Base-by-base conservation (phyloP, 2,329 filamentous ascomycete genomes). In the Pseudonectria foliicola region DNA sequence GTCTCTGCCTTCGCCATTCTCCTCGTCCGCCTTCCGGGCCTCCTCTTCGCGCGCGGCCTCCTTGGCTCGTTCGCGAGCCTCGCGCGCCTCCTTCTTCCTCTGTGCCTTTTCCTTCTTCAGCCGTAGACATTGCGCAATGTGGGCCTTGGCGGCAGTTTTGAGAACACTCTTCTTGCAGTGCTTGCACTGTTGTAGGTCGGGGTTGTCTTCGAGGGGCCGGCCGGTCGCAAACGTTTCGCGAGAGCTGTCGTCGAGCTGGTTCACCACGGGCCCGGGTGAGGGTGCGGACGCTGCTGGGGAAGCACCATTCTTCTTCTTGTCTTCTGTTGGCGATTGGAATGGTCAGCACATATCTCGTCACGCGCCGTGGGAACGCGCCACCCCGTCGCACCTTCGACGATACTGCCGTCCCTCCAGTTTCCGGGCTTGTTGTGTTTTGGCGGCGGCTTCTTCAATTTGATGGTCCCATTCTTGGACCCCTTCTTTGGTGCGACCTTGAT, bases 121-220 rank as follows among this genome's bases (percentile, higher is more conserved):
- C 48, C 81, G 82, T 38, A 95, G 66, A 52, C 90, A 98, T 29
- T 82, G 77, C 25, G 82, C 80, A 40, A 95, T 86, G 54, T 98
- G 90, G 13, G 77, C 75, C 39, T 82, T 81, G 2, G 85, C 83
- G 1, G 78, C 80, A 23, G 77, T 77, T 50, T 82, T 84, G 11
- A 92, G 69, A 10, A 95, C 76, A 33, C 84, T 84, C 52, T 93
- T 89, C 63, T 92, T 95, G 66, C 90, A 98, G 58, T 93, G 87
- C 58, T 92, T 95, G 72, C 90, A 98, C 47, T 83, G 73, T 33
- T 92, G 80, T 8, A 86, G 73, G 44, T 94, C 86, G 10, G 84
- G 75, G 37, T 70, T 71, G 53, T 95, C 89, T 49, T 88, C 81
- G 47, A 94, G 73, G 0, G 88, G 87, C 38, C 82, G 79, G 42